These are phyloP conservation scores for Paramecium octaurelia DNA, from an alignment of 73 alveolate genomes.

Conservation along the genomic window DNA sequence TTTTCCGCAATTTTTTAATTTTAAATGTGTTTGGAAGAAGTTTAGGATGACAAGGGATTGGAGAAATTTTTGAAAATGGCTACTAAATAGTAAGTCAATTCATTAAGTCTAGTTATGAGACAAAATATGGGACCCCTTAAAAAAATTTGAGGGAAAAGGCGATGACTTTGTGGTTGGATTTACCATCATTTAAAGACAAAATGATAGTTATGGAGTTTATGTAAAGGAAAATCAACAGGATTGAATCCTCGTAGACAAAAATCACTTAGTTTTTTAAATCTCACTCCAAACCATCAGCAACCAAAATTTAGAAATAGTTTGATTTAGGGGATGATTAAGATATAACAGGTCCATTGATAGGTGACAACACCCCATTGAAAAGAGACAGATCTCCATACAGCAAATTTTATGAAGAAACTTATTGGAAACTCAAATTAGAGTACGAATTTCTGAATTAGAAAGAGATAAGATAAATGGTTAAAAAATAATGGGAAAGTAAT, in stretches of 20 bases:
- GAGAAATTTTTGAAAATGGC: background rate
- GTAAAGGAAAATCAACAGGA: background rate
- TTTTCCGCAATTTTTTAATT: background rate
- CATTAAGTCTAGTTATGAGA: background rate
- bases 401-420: conserved; percentile 18
- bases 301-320: background rate
- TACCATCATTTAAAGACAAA: background rate
- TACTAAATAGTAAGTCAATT: conserved; percentile 7
- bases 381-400: background rate
- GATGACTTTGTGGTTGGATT: conserved; percentile 12
- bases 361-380: background rate
- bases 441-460: background rate
- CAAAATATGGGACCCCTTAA: background rate
- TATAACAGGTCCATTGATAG: background rate
- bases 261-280: conserved; percentile 22
- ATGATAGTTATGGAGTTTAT: conserved; percentile 4
- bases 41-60: background rate
- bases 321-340: background rate
- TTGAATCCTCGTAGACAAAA: background rate
- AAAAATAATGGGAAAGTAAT: background rate
- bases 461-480: background rate
- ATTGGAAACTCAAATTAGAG: conserved; percentile 37
- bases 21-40: conserved; percentile 3
- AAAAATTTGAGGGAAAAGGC: conserved; percentile 38
- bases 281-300: background rate